A percentile compares a stretch with the other conserved stretches of the same genome.
phyloP scores from a whole-genome alignment of 2,329 filamentous ascomycete genomes.

The Aureobasidium namibiae region DNA sequence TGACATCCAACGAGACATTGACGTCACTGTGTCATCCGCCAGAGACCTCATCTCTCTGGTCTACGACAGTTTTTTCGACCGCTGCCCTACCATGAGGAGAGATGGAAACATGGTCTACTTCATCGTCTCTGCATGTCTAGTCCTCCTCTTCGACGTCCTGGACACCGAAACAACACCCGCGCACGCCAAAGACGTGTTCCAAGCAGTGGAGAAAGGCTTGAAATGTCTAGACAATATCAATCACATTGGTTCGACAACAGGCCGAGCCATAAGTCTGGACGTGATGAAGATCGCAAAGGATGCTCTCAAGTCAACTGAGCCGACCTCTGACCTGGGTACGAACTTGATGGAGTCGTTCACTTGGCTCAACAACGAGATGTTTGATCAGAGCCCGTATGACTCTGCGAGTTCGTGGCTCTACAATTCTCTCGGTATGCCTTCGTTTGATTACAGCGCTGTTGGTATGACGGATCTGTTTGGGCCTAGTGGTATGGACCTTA shows the following conservation, averaged over 20 bases:
- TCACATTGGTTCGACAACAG: constrained; percentile 12
- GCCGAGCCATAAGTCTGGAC: constrained; percentile 11
- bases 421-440: not conserved
- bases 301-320: constrained; percentile 1
- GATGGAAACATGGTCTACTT: constrained; percentile 11
- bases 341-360: constrained; percentile 6
- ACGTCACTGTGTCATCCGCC: not conserved
- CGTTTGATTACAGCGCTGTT: not conserved
- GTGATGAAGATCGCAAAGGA: constrained; percentile 15
- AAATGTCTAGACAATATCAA: constrained; percentile 2
- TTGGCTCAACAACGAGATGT: constrained; percentile 7
- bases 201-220: constrained; percentile 1
- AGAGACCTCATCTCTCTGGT: not conserved
- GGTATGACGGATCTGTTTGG: not conserved
- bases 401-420: constrained; percentile 9
- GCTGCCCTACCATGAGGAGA: constrained; percentile 1
- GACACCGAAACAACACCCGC: constrained; percentile 7
- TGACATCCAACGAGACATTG: constrained; percentile 7
- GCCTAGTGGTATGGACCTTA: not conserved
- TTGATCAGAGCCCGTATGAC: not conserved
- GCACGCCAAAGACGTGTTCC: constrained; percentile 8
- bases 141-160: constrained; percentile 9
- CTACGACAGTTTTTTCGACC: constrained; percentile 5
- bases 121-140: constrained; percentile 10
- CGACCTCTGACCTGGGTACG: not conserved